Percentiles rank a stretch among this genome's conserved stretches.
These are phyloP conservation scores for Lycium barbarum DNA, from an alignment of 257 asterid species.

Conservation along the genomic window DNA sequence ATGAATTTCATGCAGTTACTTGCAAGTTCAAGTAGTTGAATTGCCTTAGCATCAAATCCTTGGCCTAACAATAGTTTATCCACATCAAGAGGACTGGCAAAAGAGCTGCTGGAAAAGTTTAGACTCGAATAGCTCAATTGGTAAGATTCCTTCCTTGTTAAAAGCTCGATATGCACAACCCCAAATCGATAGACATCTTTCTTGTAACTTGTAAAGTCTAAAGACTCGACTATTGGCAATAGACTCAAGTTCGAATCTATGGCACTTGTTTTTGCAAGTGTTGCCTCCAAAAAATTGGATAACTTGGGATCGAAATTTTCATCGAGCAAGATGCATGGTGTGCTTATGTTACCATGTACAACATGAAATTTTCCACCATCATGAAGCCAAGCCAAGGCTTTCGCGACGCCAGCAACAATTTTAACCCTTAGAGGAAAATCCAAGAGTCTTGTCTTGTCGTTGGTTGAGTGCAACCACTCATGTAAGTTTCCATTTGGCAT, in stretches of 20 bases:
- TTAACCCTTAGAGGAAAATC: not conserved
- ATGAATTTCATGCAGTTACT: not conserved
- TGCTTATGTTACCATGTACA: not conserved
- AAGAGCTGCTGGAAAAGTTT: not conserved
- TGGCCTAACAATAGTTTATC: not conserved
- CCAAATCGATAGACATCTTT: conserved; percentile 9
- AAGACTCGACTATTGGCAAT: not conserved
- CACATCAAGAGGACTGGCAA: conserved; percentile 6
- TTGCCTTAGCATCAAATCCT: not conserved
- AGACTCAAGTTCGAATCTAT: not conserved
- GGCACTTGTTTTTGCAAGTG: not conserved
- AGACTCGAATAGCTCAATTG: not conserved
- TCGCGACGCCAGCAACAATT: not conserved
- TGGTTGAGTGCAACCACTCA: not conserved
- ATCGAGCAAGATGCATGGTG: not conserved
- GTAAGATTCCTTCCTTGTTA: not conserved
- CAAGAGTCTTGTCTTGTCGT: conserved; percentile 5
- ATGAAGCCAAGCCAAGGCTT: conserved; percentile 4
- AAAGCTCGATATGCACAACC: not conserved
- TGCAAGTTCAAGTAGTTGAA: not conserved
- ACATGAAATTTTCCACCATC: not conserved
- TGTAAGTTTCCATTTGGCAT: conserved; percentile 9
- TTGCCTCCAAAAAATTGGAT: conserved; percentile 22
- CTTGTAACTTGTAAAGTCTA: conserved; percentile 2
- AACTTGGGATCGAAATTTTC: not conserved